Evolutionary conservation across 768 basidiomycete genomes (phyloP), one percentile per base, ranked within the genome.

Genomic region (Auricularia sp.): DNA sequence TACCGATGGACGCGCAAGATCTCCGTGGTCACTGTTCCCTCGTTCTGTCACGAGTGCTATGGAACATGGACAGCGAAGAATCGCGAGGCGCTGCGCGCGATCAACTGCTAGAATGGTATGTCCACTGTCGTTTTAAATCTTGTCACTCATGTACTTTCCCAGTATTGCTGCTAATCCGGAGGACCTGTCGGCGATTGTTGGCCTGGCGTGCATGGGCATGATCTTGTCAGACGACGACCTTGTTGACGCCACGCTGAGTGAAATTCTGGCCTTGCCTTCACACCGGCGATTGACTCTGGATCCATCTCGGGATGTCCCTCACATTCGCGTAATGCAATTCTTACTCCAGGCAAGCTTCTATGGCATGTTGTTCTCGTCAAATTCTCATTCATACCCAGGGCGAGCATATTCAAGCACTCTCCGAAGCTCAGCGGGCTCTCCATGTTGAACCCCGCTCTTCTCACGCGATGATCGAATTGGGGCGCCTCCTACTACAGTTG

Each of bases 151-250:
- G 64, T 61, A 3, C 51, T 29, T 59, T 34, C 63, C 21, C 68
- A 96, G 94, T 70, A 88, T 97, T 68, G 80, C 87, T 0, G 74
- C 80, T 33, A 90, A 96, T 71, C 82, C 88, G 0, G 88, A 88
- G 67, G 92, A 94, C 70, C 72, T 94, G 62, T 79, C 82, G 63
- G 92, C 92, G 1, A 89, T 96, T 73, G 90, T 88, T 58, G 82
- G 87, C 0, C 82, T 98, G 1, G 90, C 90, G 0, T 90, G 89
- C n/a, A 93, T 97, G 84, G 94, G 92, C 11, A 85, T 94, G 64
- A 75, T 94, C 14, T 29, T 18, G 29, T 33, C 56, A 29, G 56
- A 59, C 18, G 56, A 61, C 8, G 77, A 77, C 63, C 34, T 59
- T 10, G 56, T 59, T 35, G 34, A 59, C 18, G 16, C 71, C 70